Conservation (phyloP, 2,329 filamentous ascomycete species). For the Stagonosporopsis vannaccii region DNA sequence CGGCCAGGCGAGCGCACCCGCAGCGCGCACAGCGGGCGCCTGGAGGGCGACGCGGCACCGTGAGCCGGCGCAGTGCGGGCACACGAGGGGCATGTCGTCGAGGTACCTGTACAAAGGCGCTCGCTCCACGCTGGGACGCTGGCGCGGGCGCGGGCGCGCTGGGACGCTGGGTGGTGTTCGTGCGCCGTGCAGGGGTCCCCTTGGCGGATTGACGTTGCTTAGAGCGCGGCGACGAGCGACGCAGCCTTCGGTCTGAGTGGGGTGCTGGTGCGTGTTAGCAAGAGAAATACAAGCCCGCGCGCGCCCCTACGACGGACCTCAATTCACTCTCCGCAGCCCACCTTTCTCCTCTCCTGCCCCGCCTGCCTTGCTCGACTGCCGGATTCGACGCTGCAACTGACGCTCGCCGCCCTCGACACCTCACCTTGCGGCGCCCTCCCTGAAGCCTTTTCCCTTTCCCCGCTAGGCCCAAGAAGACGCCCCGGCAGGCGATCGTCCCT, state of each 20-base stretch:
- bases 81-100: constrained; percentile 16
- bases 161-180: constrained; percentile 23
- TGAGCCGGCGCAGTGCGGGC: constrained; percentile 18
- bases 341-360: constrained; percentile 26
- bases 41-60: constrained; percentile 11
- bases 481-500: constrained; percentile 17
- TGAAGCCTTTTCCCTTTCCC: constrained; percentile 19
- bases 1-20: no score
- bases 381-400: constrained; percentile 1
- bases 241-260: constrained; percentile 30
- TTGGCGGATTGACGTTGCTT: constrained; percentile 37
- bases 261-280: constrained; percentile 26
- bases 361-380: constrained; percentile 8
- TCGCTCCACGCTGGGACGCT: constrained; percentile 21
- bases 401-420: constrained; percentile 10
- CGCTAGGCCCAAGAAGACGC: constrained; percentile 12
- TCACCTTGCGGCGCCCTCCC: constrained; percentile 12
- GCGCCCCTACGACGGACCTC: constrained; percentile 16
- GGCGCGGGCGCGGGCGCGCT: no score
- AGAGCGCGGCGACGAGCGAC: constrained; percentile 22
- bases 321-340: constrained; percentile 29
- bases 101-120: constrained; percentile 32
- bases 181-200: constrained; percentile 30
- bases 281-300: constrained; percentile 38
- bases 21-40: no score